Evolutionary conservation across 495 filamentous ascomycete species (phyloP).

Genomic region (Letharia lupina): DNA sequence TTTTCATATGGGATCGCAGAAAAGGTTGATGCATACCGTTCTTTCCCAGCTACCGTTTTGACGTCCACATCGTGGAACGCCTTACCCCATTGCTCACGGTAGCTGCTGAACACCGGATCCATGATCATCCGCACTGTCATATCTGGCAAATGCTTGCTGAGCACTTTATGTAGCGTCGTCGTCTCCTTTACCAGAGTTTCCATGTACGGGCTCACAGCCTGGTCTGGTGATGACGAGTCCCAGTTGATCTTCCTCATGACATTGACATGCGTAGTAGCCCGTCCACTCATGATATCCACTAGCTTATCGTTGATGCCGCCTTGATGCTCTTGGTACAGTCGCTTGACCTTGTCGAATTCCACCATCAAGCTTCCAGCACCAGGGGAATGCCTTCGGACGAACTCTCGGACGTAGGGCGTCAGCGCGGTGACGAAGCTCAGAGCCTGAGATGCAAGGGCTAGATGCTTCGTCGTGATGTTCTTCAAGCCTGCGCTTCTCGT

Average conservation of each 20-base stretch:
- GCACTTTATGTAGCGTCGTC: slow-evolving; percentile 72
- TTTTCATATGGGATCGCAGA: slow-evolving; percentile 18
- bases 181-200: slow-evolving; percentile 88
- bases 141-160: slow-evolving; percentile 77
- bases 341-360: slow-evolving; percentile 89
- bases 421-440: slow-evolving; percentile 79
- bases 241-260: slow-evolving; percentile 71
- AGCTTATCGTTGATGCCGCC: slow-evolving; percentile 89
- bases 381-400: slow-evolving; percentile 69
- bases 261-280: slow-evolving; percentile 61
- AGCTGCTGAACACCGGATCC: slow-evolving; percentile 78
- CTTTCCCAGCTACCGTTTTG: slow-evolving; percentile 56
- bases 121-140: slow-evolving; percentile 78
- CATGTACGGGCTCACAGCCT: slow-evolving; percentile 65
- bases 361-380: slow-evolving; percentile 56
- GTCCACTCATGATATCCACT: slow-evolving; percentile 86
- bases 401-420: slow-evolving; percentile 86
- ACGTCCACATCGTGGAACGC: slow-evolving; percentile 62
- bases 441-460: slow-evolving; percentile 85
- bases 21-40: slow-evolving; percentile 49
- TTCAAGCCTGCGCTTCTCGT: slow-evolving; percentile 85
- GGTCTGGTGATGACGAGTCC: slow-evolving; percentile 42
- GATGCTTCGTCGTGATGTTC: slow-evolving; percentile 93
- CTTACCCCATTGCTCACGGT: slow-evolving; percentile 72
- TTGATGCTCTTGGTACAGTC: slow-evolving; percentile 88